Evolutionary conservation across 257 asterid genomes (phyloP).

Genomic region (Gentiana straminea): DNA sequence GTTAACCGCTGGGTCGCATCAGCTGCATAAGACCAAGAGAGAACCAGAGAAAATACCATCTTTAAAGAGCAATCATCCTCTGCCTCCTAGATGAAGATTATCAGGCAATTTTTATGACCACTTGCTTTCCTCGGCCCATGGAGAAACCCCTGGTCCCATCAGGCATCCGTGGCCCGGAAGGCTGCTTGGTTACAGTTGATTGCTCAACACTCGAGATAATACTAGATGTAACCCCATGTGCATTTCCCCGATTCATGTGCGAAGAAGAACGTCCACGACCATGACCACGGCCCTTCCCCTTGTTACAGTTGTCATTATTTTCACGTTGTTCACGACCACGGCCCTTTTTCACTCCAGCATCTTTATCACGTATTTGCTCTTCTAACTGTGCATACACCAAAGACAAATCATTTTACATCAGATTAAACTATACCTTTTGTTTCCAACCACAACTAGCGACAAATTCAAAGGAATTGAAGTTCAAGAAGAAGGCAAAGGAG

Average conservation of each 20-base stretch:
- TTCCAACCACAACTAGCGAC: neutral
- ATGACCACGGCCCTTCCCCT: constrained; percentile 21
- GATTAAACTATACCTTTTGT: neutral
- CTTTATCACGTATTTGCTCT: constrained; percentile 20
- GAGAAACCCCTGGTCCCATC: constrained; percentile 93
- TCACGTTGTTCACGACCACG: constrained; percentile 17
- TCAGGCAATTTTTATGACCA: constrained; percentile 34
- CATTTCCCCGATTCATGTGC: constrained; percentile 26
- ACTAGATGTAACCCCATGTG: constrained; percentile 22
- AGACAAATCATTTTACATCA: no score
- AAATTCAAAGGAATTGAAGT: neutral
- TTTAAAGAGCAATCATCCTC: constrained; percentile 6
- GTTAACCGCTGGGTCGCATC: no score
- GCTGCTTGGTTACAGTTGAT: constrained; percentile 21
- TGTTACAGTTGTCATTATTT: constrained; percentile 13
- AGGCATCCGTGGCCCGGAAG: constrained; percentile 87
- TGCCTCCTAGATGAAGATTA: constrained; percentile 1
- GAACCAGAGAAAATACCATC: constrained; percentile 6
- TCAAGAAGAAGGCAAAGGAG: no score
- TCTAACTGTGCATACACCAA: constrained; percentile 19
- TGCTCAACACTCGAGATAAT: constrained; percentile 29
- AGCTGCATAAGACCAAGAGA: neutral
- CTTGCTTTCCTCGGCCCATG: constrained; percentile 83
- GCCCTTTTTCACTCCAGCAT: constrained; percentile 32
- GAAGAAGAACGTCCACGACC: constrained; percentile 51